Conservation (phyloP, 2,329 filamentous ascomycete genomes). For the Fusarium hostae region DNA sequence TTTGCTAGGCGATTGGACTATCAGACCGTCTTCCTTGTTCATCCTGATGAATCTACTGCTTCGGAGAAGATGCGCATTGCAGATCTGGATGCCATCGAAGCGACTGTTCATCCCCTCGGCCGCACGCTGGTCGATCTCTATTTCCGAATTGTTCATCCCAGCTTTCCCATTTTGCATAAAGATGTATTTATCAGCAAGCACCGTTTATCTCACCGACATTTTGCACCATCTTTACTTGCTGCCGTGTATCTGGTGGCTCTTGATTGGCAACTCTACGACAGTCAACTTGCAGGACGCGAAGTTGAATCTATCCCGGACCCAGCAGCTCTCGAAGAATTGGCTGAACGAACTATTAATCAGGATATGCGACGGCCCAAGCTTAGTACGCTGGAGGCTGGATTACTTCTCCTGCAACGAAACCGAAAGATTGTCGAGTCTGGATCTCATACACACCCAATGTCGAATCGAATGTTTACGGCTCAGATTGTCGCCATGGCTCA, state of each 20-base stretch:
- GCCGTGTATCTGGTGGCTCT: constrained; percentile 72
- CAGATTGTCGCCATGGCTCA: constrained; percentile 68
- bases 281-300: constrained; percentile 55
- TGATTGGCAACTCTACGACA: constrained; percentile 70
- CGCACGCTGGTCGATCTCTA: constrained; percentile 73
- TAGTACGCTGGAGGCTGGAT: constrained; percentile 65
- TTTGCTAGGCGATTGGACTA: constrained; percentile 50
- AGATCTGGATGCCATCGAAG: constrained; percentile 65
- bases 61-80: constrained; percentile 55
- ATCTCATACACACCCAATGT: constrained; percentile 37
- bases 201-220: constrained; percentile 64
- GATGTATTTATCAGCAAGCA: constrained; percentile 72
- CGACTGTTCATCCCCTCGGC: constrained; percentile 71
- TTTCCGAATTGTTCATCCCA: constrained; percentile 70
- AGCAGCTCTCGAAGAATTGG: constrained; percentile 52
- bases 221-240: constrained; percentile 68
- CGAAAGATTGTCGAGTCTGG: constrained; percentile 51
- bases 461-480: constrained; percentile 60
- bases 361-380: constrained; percentile 64
- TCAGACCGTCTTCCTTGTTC: constrained; percentile 51
- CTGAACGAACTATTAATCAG: constrained; percentile 57
- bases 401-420: constrained; percentile 63
- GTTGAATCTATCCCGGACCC: constrained; percentile 46
- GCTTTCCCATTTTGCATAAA: constrained; percentile 69
- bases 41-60: constrained; percentile 49